Conservation (phyloP, 768 basidiomycete species). For the Phylloporus sp. region DNA sequence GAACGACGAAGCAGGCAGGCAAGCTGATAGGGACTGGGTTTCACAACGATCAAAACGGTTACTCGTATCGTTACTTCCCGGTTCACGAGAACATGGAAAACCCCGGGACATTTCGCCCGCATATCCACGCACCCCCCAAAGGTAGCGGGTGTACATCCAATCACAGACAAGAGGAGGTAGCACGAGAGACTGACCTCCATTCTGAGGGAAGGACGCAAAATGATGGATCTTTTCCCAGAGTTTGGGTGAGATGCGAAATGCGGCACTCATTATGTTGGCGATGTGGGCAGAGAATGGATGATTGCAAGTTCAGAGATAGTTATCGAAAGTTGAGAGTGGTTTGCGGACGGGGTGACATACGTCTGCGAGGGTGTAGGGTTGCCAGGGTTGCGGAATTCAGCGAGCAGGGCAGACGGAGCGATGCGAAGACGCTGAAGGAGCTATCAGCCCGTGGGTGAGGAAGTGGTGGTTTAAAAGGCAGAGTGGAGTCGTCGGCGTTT, state of each 20-base stretch:
- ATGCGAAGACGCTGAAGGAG: neutral
- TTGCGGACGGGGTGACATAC: constrained; percentile 15
- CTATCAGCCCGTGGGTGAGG: constrained; percentile 21
- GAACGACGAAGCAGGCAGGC: neutral
- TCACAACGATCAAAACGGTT: no score
- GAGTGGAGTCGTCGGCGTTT: constrained; percentile 8
- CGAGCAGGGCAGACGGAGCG: neutral
- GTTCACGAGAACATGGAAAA: neutral
- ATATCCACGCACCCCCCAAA: constrained; percentile 1
- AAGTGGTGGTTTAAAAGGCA: constrained; percentile 5
- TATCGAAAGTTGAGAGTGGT: constrained; percentile 12
- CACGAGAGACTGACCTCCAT: constrained; percentile 58
- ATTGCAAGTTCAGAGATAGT: neutral
- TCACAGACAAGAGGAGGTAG: neutral
- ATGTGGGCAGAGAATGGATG: neutral
- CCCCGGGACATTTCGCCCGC: neutral
- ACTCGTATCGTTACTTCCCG: neutral
- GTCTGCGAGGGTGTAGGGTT: constrained; percentile 17
- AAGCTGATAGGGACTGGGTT: neutral
- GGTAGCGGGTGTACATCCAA: no score
- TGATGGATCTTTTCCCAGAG: constrained; percentile 91
- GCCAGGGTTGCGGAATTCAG: constrained; percentile 15
- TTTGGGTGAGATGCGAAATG: constrained; percentile 69
- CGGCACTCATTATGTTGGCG: constrained; percentile 34
- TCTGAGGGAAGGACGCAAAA: constrained; percentile 90